Conservation (phyloP, 495 filamentous ascomycete genomes). For the Penicillium longicatenatum region DNA sequence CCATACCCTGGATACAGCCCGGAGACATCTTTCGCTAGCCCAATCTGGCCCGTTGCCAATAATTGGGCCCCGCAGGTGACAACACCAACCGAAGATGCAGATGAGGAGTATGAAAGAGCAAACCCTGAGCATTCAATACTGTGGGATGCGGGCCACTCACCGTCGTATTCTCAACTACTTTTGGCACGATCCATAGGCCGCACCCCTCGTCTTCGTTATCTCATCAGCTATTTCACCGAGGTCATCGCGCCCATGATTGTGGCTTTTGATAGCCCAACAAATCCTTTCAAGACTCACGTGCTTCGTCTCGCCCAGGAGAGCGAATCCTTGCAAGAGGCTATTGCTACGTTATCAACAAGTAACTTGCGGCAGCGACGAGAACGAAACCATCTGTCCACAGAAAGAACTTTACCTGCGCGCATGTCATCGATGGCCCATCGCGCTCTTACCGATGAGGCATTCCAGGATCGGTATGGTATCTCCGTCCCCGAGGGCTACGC, state of each 20-base stretch:
- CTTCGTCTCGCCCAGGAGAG: slow-evolving; percentile 76
- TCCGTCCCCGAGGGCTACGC: slow-evolving; percentile 37
- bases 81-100: slow-evolving; percentile 20
- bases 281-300: slow-evolving; percentile 86
- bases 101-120: slow-evolving; percentile 26
- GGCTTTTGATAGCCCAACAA: slow-evolving; percentile 79
- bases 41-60: slow-evolving; percentile 19
- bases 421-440: slow-evolving; percentile 54
- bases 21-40: slow-evolving; percentile 14
- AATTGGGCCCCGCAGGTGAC: slow-evolving; percentile 14
- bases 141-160: slow-evolving; percentile 35
- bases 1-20: slow-evolving; percentile 23
- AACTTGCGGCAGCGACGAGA: slow-evolving; percentile 64
- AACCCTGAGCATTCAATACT: slow-evolving; percentile 17
- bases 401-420: slow-evolving; percentile 46
- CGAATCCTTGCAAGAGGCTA: slow-evolving; percentile 84
- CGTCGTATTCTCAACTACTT: slow-evolving; percentile 46
- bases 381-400: slow-evolving; percentile 44
- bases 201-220: slow-evolving; percentile 58
- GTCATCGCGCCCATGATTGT: slow-evolving; percentile 90
- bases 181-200: slow-evolving; percentile 50
- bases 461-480: slow-evolving; percentile 41
- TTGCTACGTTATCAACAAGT: slow-evolving; percentile 85
- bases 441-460: slow-evolving; percentile 42
- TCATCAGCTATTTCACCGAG: slow-evolving; percentile 72